These are phyloP conservation scores for Trypanosoma rangeli DNA, from an alignment of 208 protist species.

Conservation along the genomic window DNA sequence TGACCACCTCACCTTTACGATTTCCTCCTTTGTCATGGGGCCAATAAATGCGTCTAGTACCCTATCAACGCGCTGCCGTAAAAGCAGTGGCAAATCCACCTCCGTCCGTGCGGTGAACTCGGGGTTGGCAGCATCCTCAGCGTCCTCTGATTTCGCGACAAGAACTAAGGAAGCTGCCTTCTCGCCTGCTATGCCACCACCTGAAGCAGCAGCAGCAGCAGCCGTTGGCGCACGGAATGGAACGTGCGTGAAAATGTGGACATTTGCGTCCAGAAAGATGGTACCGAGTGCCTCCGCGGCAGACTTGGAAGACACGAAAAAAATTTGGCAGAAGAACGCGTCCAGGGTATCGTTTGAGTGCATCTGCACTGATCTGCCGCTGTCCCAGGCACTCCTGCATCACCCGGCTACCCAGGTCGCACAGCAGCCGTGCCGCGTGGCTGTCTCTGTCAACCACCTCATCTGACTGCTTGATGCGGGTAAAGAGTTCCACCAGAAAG, in stretches of 20 bases:
- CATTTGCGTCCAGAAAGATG: slow-evolving; percentile 44
- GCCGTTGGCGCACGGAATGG: slow-evolving; percentile 43
- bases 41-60: slow-evolving; percentile 37
- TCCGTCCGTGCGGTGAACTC: neutral
- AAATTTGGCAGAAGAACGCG: slow-evolving; percentile 64
- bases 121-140: neutral
- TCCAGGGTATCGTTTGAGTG: slow-evolving; percentile 68
- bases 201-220: neutral
- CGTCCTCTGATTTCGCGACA: neutral
- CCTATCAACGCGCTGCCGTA: slow-evolving; percentile 23
- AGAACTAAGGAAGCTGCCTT: neutral
- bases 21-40: slow-evolving; percentile 44
- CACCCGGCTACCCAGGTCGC: slow-evolving; percentile 66
- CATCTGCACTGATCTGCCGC: slow-evolving; percentile 49
- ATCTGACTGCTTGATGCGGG: slow-evolving; percentile 70
- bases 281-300: slow-evolving; percentile 34
- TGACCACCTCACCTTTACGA: slow-evolving; percentile 62
- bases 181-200: slow-evolving; percentile 2
- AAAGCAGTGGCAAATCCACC: neutral
- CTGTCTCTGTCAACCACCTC: slow-evolving; percentile 55
- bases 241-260: slow-evolving; percentile 45
- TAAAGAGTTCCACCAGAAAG: slow-evolving; percentile 74
- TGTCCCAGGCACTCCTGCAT: slow-evolving; percentile 66
- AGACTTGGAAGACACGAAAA: slow-evolving; percentile 39
- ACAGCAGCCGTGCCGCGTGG: slow-evolving; percentile 56